phyloP scores from a whole-genome alignment of 139 green algal genomes.

The Micromonas commoda region DNA sequence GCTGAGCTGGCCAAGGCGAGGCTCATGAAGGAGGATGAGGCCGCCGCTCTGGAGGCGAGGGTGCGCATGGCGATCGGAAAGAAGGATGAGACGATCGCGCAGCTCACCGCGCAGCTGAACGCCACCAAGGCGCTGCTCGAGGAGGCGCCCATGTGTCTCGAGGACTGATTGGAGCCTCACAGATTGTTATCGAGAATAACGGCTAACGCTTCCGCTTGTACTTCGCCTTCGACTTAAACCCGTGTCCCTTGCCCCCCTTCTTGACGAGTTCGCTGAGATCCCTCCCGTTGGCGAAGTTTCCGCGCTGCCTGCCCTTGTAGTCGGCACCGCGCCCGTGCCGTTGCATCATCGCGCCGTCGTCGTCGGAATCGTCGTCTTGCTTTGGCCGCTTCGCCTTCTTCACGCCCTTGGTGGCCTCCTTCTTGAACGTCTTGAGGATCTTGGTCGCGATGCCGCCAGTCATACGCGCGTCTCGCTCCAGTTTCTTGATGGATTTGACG shows the following conservation, averaged over 20 bases:
- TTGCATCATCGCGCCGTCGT: not conserved
- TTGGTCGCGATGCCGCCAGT: not conserved
- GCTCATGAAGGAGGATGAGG: conserved; percentile 2
- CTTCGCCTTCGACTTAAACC: conserved; percentile 3
- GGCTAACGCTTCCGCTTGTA: conserved; percentile 18
- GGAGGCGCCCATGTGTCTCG: conserved; percentile 27
- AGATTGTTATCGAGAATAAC: too few relatives aligned
- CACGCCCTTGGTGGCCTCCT: not conserved
- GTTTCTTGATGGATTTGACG: not conserved
- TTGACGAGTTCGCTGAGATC: not conserved
- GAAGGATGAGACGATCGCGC: conserved; percentile 50
- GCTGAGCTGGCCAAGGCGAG: not conserved
- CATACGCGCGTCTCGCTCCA: conserved; percentile 8
- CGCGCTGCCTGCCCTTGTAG: not conserved
- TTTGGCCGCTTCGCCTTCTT: not conserved
- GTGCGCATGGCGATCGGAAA: conserved; percentile 35
- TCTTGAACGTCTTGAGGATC: not conserved
- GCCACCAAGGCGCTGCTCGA: conserved; percentile 38
- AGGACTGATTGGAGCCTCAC: too few relatives aligned
- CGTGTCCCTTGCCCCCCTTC: not conserved
- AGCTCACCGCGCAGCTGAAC: conserved; percentile 38
- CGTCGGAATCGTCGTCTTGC: not conserved
- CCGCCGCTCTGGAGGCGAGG: conserved; percentile 38
- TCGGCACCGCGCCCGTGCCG: not conserved
- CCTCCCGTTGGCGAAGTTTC: not conserved